Evolutionary conservation across 495 filamentous ascomycete species (phyloP).

Genomic region (Acidiella bohemica): DNA sequence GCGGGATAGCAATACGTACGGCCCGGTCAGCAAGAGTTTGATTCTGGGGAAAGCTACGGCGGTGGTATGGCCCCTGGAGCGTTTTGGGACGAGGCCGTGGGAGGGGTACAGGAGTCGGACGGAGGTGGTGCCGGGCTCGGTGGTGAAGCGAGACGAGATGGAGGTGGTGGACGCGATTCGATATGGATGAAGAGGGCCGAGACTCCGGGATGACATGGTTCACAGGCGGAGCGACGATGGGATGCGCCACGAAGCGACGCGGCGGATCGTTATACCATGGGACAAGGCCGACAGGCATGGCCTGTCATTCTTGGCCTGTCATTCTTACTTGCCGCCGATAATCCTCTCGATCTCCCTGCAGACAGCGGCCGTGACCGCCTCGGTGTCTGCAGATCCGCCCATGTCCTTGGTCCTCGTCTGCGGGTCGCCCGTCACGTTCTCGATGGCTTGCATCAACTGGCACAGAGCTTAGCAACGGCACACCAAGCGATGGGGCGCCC

Average conservation of each 20-base stretch:
- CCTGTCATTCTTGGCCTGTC: not conserved
- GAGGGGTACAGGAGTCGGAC: constrained; percentile 13
- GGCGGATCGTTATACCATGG: no score
- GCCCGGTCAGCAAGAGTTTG: constrained; percentile 21
- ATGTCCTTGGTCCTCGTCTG: constrained; percentile 50
- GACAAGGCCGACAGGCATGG: not conserved
- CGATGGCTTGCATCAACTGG: constrained; percentile 45
- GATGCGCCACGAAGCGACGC: no score
- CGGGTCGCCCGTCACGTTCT: constrained; percentile 41
- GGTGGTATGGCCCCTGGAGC: constrained; percentile 12
- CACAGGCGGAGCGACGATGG: no score
- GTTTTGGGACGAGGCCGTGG: constrained; percentile 12
- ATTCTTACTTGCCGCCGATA: not conserved
- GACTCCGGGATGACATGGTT: not conserved
- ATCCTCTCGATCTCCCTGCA: constrained; percentile 34
- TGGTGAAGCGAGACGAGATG: not conserved
- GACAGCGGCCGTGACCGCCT: constrained; percentile 48
- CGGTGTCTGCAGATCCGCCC: constrained; percentile 41
- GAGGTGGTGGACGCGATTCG: constrained; percentile 1
- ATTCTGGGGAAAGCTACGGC: constrained; percentile 16
- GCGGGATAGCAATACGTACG: constrained; percentile 27
- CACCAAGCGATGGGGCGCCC: no score
- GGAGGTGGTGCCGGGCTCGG: constrained; percentile 4
- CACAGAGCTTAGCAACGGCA: no score
- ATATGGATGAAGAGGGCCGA: not conserved